Evolutionary conservation across 257 asterid genomes (phyloP), one percentile per base, ranked within the genome.

Genomic region (Cynanchum wilfordii): DNA sequence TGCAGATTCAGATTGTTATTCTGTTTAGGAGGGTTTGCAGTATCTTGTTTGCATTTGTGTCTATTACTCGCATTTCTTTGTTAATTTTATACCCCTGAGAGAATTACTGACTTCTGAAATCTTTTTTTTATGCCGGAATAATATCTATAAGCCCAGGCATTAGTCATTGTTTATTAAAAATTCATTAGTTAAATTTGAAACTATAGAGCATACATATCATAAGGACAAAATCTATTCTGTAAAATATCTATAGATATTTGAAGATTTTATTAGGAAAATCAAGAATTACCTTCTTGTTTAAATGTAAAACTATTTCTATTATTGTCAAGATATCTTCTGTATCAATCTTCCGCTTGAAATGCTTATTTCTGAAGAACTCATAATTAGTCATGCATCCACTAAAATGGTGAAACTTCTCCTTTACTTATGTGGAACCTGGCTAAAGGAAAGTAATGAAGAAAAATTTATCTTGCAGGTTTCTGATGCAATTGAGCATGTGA

Each of bases 1-100:
- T 75, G 57, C n/a, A 49, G 56, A 51, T 65, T 44, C 36, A 10
- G 30, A n/a, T 73, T 63, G 7, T 4, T 36, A 38, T 42, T 45
- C 36, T 59, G 30, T 22, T 2, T 58, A 6, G 13, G 22, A 45
- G 4, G 44, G 36, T 19, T 13, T 29, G 24, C 16, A 9, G 62
- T 15, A 67, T 67, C 60, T 67, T 67, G 73, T 54, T 2, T 66
- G n/a, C n/a, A n/a, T n/a, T n/a, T 44, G 55, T 40, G 66, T 10
- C 36, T 68, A 20, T 45, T 57, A 42, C 19, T 17, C 60, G 19
- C 17, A 16, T 49, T 58, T 49, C 52, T 62, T 45, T 62, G 70
- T 59, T 11, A 63, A 10, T 44, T 5, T 13, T 22, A 7, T 65
- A 20, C 7, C 33, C 40, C 7, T 38, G 60, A 44, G 40, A 52